These are phyloP conservation scores for Hyaloscypha variabilis DNA, from an alignment of 495 filamentous ascomycete genomes.

Conservation along the genomic window DNA sequence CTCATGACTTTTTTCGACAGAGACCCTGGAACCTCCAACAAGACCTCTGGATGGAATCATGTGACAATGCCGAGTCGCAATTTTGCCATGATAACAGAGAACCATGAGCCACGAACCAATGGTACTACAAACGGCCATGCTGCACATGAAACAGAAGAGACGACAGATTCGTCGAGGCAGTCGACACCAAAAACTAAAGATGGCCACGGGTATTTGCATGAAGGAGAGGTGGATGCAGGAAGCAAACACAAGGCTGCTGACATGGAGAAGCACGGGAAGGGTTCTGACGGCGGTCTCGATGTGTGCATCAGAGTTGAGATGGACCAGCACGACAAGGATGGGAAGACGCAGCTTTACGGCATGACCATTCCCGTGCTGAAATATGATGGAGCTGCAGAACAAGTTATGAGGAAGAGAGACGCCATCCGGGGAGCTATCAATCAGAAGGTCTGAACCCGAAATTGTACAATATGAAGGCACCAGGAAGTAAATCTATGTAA, in stretches of 20 bases:
- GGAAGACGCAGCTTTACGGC: slow-evolving; percentile 68
- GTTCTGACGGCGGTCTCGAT: slow-evolving; percentile 64
- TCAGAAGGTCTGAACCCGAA: not conserved
- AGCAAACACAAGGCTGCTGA: slow-evolving; percentile 64
- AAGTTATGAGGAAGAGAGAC: slow-evolving; percentile 23
- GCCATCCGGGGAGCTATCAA: slow-evolving; percentile 15
- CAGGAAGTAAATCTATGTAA: slow-evolving; percentile 4
- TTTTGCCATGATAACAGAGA: slow-evolving; percentile 81
- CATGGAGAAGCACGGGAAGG: slow-evolving; percentile 51
- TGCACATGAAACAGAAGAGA: slow-evolving; percentile 4
- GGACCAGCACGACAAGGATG: slow-evolving; percentile 64
- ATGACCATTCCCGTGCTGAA: slow-evolving; percentile 57
- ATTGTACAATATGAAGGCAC: not conserved
- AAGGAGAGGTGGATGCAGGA: slow-evolving; percentile 66
- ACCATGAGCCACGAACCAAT: slow-evolving; percentile 25
- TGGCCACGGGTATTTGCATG: slow-evolving; percentile 64
- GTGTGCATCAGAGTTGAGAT: slow-evolving; percentile 72
- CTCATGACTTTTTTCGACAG: slow-evolving; percentile 83
- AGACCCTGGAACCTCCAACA: slow-evolving; percentile 71
- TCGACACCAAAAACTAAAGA: slow-evolving; percentile 44
- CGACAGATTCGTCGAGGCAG: not conserved
- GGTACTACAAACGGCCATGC: slow-evolving; percentile 5
- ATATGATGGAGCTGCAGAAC: slow-evolving; percentile 24
- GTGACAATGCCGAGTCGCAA: slow-evolving; percentile 92
- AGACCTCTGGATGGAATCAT: slow-evolving; percentile 70